Conservation (phyloP, 345 rosid genomes). For the Linum lewisii region DNA sequence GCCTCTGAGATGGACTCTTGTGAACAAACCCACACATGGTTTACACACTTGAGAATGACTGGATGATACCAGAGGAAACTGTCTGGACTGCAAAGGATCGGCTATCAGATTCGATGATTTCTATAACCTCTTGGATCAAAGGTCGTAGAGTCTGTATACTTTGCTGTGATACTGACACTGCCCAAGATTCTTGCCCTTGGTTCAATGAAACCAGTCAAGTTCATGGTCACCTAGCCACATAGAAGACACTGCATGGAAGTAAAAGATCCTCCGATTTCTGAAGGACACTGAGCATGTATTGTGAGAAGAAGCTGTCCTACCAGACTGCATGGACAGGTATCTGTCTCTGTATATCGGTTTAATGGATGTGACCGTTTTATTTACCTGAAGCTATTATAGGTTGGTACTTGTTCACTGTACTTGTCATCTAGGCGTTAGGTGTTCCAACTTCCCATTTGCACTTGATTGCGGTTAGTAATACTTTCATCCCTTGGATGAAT, state of each 20-base stretch:
- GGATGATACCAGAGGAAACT: background rate
- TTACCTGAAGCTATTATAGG: background rate
- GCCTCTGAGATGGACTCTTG: background rate
- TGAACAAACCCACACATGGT: background rate
- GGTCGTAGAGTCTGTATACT: background rate
- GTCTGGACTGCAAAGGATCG: background rate
- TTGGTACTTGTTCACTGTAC: background rate
- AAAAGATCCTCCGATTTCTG: background rate
- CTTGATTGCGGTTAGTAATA: too few species aligned
- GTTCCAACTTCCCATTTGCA: too few species aligned
- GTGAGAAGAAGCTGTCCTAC: background rate
- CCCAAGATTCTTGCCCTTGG: background rate
- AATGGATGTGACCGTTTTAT: background rate
- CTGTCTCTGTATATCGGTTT: background rate
- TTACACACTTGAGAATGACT: background rate
- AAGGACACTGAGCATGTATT: background rate
- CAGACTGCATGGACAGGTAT: background rate
- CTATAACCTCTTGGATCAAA: background rate
- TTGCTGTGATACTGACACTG: background rate
- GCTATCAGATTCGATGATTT: background rate
- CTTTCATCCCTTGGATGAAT: too few species aligned
- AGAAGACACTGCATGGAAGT: background rate
- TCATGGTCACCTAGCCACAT: background rate
- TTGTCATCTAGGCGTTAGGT: background rate
- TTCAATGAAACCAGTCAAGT: background rate